These are phyloP conservation scores for Smallanthus sonchifolius DNA, from an alignment of 129 eudicot species.

Conservation along the genomic window DNA sequence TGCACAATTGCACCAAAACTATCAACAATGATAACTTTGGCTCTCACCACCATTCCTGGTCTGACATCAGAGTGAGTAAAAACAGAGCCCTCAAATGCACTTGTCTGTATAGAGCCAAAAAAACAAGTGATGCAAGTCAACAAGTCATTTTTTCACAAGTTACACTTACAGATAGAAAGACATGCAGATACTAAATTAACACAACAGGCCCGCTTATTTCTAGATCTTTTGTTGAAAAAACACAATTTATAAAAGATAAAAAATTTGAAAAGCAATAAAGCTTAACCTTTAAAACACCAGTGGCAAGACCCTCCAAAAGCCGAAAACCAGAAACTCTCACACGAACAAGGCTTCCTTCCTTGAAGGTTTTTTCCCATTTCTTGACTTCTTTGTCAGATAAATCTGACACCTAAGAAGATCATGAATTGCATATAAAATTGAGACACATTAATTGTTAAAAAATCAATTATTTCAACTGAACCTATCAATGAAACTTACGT, in stretches of 20 bases:
- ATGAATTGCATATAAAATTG: neutral
- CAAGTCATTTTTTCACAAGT: neutral
- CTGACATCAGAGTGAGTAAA: constrained; percentile 95
- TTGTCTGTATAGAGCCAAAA: constrained; percentile 50
- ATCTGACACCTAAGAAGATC: constrained; percentile 52
- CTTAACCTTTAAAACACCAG: constrained; percentile 74
- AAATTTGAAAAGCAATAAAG: neutral
- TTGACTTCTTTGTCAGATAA: constrained; percentile 77
- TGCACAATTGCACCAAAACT: constrained; percentile 87
- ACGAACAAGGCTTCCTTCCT: constrained; percentile 80
- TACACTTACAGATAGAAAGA: neutral
- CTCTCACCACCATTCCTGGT: constrained; percentile 97
- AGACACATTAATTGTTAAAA: neutral
- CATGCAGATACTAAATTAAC: neutral
- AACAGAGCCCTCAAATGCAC: constrained; percentile 90
- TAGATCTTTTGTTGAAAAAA: neutral
- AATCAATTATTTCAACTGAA: neutral
- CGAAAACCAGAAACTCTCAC: constrained; percentile 83
- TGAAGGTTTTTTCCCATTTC: constrained; percentile 72
- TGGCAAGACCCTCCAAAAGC: constrained; percentile 89
- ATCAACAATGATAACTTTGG: constrained; percentile 69
- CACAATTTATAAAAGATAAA: neutral
- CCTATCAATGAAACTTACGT: constrained; percentile 43
- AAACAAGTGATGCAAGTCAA: neutral
- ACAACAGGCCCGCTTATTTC: neutral